Base-by-base conservation (phyloP, 2,329 filamentous ascomycete genomes). In the Ophiocordyceps robertsii region DNA sequence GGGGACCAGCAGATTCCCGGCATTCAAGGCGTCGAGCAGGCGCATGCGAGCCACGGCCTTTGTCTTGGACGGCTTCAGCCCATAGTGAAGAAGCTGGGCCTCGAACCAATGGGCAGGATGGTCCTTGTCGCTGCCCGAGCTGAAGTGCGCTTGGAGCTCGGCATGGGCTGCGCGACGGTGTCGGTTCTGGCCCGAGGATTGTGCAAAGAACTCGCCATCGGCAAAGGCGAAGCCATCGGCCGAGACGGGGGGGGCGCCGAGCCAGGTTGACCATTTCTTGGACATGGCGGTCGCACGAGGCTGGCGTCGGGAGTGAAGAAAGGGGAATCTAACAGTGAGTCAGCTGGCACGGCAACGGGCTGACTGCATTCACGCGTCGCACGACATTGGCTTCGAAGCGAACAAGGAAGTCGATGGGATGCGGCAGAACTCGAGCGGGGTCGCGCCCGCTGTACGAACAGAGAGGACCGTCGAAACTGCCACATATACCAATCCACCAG, bases 31-130 rank as follows among this genome's bases (percentile, higher is more conserved):
- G 47, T 77, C 70, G n/a, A 72, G 64, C 14, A 82, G 58, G 2
- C 76, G 62, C 60, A 77, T 69, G 43, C 75, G 73, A 10, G 76
- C 75, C 0, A 69, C 67, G 19, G 72, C 67, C 57, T 80, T 80
- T 37, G 67, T 66, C 51, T 75, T 76, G 16, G 72, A 75, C 0
- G 67, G 65, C 7, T 61, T 63, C 0, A 82, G 62, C 1, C 73
- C 76, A 57, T 80, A 81, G 56, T 82, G 77, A 4, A 77, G 57
- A 11, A 80, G 64, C 47, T 82, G 75, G 0, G 77, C 75, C 47
- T 76, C 69, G 44, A 76, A 81, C 70, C 71, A 82, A 47, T 80
- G 73, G 1, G 65, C 74, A 1, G 74, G 68, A 37, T 67, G 67
- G 49, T 79, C 72, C 37, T 60, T 63, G 24, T 60, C 58, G 32